Evolutionary conservation across 2,329 filamentous ascomycete species (phyloP).

Genomic region (Fusarium sp.): DNA sequence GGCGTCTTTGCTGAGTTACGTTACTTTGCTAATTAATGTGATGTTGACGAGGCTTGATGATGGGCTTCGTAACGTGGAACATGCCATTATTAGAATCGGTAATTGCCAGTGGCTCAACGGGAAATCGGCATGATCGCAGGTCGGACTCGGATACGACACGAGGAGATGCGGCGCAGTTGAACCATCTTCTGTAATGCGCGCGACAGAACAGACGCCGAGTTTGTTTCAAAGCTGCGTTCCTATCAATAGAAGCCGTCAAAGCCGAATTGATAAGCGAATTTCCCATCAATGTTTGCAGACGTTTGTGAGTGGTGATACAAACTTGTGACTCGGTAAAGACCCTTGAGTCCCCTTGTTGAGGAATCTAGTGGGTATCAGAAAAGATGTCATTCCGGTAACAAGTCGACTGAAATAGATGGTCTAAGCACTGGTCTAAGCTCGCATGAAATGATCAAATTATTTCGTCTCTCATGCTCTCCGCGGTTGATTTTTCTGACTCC

Average conservation of each 20-base stretch:
- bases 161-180: constrained; percentile 37
- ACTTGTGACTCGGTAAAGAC: constrained; percentile 18
- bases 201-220: background rate
- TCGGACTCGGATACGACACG: constrained; percentile 6
- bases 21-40: constrained; percentile 1
- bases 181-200: background rate
- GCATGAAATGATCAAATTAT: background rate
- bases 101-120: constrained; percentile 26
- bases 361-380: background rate
- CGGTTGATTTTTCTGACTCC: background rate
- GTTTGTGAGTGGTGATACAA: constrained; percentile 9
- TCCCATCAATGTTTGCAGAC: background rate
- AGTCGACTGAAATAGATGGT: background rate
- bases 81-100: constrained; percentile 2
- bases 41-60: background rate
- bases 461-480: background rate
- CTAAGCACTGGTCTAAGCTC: background rate
- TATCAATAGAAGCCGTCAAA: background rate
- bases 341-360: constrained; percentile 7
- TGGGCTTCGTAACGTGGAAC: constrained; percentile 11
- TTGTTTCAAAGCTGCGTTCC: constrained; percentile 13
- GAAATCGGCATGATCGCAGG: constrained; percentile 35
- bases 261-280: background rate
- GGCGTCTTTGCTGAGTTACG: background rate
- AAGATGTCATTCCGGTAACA: background rate